Evolutionary conservation across 441 rosid genomes (phyloP), one percentile per base, ranked within the genome.

Genomic region (Euphorbia corollata): DNA sequence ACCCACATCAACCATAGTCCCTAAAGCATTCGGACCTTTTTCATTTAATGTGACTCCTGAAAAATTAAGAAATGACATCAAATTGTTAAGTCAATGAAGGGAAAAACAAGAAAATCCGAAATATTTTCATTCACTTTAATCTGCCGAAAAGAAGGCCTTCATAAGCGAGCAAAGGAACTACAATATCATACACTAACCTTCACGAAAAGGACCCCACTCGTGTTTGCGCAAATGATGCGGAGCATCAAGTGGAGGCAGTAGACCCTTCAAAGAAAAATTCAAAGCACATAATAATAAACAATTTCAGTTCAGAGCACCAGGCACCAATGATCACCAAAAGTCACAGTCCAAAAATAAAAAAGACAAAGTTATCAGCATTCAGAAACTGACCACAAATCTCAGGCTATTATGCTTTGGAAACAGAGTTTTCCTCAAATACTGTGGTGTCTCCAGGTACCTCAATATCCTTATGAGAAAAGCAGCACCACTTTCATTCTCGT

Each of bases 181-280:
- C 22, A 50, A 45, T 3, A 58, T 5, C 19, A 63, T 68, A 32
- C 58, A 32, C 60, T 50, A 71, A 85, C 98, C 99, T 88, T 94
- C 99, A 36, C 98, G 84, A 69, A 75, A 94, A 23, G 85, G 75
- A 59, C 81, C 89, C 98, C 99, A 94, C 67, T 91, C 98, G 65
- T 94, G 99, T 83, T 85, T 89, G 69, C 98, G 97, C 71, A 94
- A 58, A 83, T 94, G 98, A 74, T 91, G 98, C 6, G 98, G 99
- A 73, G 98, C 98, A 83, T 94, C 98, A 75, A 94, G 89, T 8
- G 98, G 98, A 11, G 98, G 99, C 81, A 91, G 78, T 87, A 94
- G 75, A 61, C 98, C 99, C 98, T 91, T 69, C 24, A 64, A 69
- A 41, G 9, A 23, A 23, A 19, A 62, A 50, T 20, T 47, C 5